These are phyloP conservation scores for Pestalotiopsis sp. DNA, from an alignment of 2,329 filamentous ascomycete genomes.

Conservation along the genomic window DNA sequence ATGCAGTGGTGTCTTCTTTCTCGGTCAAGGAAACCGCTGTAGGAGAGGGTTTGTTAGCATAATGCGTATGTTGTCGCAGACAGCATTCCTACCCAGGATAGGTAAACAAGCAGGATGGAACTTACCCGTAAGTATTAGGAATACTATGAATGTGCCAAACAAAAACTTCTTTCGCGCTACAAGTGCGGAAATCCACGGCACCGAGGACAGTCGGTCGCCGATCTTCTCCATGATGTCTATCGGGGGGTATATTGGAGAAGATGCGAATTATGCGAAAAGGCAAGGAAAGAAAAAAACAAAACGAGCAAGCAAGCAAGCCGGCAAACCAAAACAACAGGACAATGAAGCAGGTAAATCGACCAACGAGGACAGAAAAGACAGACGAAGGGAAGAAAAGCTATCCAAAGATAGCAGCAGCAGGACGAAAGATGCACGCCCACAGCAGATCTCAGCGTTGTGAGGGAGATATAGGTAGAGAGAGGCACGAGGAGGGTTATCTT, in stretches of 20 bases:
- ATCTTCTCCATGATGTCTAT: conserved; percentile 10
- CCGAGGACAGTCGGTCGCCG: conserved; percentile 8
- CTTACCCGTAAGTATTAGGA: conserved; percentile 15
- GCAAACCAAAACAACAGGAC: neutral
- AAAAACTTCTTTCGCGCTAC: conserved; percentile 13
- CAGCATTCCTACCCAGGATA: neutral
- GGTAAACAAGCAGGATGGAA: neutral
- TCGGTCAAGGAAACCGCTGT: conserved; percentile 15
- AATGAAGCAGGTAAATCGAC: neutral
- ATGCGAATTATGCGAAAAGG: neutral
- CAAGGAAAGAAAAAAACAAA: neutral
- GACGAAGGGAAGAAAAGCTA: neutral
- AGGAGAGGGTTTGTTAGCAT: neutral
- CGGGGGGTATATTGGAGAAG: conserved; percentile 1
- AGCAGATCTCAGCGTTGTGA: neutral
- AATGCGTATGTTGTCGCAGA: neutral
- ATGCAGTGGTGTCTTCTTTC: conserved; percentile 12
- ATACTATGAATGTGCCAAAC: conserved; percentile 14
- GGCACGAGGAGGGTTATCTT: neutral
- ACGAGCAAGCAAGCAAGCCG: neutral
- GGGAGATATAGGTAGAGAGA: neutral
- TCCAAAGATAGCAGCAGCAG: neutral
- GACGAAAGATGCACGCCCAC: neutral
- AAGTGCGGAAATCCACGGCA: conserved; percentile 13
- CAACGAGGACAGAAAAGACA: neutral